Conservation (phyloP, 305 asterid species). For the Fraxinus xanthoxyloides region DNA sequence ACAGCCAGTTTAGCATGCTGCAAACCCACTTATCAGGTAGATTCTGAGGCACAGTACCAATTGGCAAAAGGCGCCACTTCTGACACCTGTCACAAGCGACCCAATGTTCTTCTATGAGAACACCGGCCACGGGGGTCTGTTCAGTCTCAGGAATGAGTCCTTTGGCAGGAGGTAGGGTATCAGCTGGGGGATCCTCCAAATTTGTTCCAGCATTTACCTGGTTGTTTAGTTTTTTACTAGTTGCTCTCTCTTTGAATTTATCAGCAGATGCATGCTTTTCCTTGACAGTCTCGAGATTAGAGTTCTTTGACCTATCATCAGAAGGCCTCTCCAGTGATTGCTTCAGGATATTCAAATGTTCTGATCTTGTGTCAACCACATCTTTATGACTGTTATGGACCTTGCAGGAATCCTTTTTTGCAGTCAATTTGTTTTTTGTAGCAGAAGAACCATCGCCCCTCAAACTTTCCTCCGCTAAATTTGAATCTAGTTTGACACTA, state of each 20-base stretch:
- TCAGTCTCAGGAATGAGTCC: slow-evolving; percentile 38
- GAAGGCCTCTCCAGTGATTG: slow-evolving; percentile 38
- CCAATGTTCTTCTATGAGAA: slow-evolving; percentile 69
- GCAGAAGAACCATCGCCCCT: slow-evolving; percentile 38
- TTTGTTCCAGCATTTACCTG: slow-evolving; percentile 31
- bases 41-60: slow-evolving; percentile 47
- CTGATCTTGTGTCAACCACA: slow-evolving; percentile 34
- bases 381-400: slow-evolving; percentile 34
- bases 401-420: slow-evolving; percentile 40
- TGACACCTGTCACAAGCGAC: slow-evolving; percentile 73
- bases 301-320: slow-evolving; percentile 42
- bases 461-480: slow-evolving; percentile 29
- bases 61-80: slow-evolving; percentile 85
- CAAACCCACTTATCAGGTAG: slow-evolving; percentile 82
- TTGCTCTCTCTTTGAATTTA: slow-evolving; percentile 44
- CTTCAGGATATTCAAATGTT: slow-evolving; percentile 29
- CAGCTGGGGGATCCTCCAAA: slow-evolving; percentile 39
- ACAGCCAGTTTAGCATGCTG: slow-evolving; percentile 94
- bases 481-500: slow-evolving; percentile 37
- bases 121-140: slow-evolving; percentile 39
- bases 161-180: slow-evolving; percentile 33
- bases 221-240: slow-evolving; percentile 31
- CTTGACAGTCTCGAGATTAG: slow-evolving; percentile 37
- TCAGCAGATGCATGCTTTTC: slow-evolving; percentile 35
- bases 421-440: slow-evolving; percentile 36